Conservation (phyloP, 2,329 filamentous ascomycete species). For the Claviceps sp. region DNA sequence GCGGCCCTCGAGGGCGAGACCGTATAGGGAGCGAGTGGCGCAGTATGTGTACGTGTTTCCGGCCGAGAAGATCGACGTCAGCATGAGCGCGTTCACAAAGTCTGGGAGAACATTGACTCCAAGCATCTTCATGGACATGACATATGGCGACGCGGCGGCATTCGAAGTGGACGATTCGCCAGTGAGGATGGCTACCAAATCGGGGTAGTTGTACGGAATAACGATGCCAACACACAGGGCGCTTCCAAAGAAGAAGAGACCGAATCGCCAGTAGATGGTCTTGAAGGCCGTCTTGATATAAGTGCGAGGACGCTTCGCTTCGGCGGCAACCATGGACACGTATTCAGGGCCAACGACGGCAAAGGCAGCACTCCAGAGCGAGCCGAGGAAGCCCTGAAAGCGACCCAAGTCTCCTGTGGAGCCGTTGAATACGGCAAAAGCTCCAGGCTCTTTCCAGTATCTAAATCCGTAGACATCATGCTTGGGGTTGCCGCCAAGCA, state of each 20-base stretch:
- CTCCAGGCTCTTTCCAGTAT: constrained; percentile 40
- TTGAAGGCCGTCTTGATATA: constrained; percentile 59
- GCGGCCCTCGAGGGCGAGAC: constrained; percentile 35
- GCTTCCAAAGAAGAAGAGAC: constrained; percentile 57
- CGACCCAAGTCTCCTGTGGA: constrained; percentile 47
- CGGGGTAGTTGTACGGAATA: constrained; percentile 49
- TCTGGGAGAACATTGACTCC: constrained; percentile 39
- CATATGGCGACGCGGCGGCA: constrained; percentile 47
- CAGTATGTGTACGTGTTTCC: constrained; percentile 40
- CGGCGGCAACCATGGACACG: constrained; percentile 55
- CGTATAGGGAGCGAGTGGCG: constrained; percentile 35
- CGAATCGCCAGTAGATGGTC: constrained; percentile 59
- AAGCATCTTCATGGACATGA: constrained; percentile 47
- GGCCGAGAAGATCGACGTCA: constrained; percentile 31
- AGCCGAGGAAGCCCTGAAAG: constrained; percentile 58
- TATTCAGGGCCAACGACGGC: constrained; percentile 56
- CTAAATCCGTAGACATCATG: constrained; percentile 58
- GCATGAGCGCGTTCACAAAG: constrained; percentile 40
- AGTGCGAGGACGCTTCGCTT: constrained; percentile 48
- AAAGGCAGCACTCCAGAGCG: constrained; percentile 51
- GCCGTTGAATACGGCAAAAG: constrained; percentile 36
- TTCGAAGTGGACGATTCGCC: constrained; percentile 23
- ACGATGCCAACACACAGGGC: constrained; percentile 53
- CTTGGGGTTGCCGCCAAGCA: constrained; percentile 64
- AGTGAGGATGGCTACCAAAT: constrained; percentile 36